Base-by-base conservation (phyloP, 2,329 filamentous ascomycete genomes). In the Neoscytalidium dimidiatum region DNA sequence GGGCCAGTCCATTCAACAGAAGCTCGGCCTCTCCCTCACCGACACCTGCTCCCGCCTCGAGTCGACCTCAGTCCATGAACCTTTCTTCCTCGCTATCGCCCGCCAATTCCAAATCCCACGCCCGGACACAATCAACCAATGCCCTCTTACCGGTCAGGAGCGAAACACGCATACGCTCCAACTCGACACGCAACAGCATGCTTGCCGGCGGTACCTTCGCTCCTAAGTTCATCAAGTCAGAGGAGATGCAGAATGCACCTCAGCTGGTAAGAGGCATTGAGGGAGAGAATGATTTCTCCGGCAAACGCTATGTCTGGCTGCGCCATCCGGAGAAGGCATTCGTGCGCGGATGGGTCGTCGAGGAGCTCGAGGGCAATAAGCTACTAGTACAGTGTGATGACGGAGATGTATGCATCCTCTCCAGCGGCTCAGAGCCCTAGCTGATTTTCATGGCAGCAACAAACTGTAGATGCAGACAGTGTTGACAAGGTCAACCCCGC, bases 401-500 rank as follows among this genome's bases (percentile, higher is more conserved):
- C 84, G 94, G 93, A 71, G 91, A 86, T 71, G 92, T 94, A 82
- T 79, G 90, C 81, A 35, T 35, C 8, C 29, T 41, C 1, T 3
- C 7, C 41, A n/a, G 13, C 4, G 51, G 8, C 21, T 5, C 21
- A 5, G 29, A 19, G 9, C 43, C 14, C 33, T 41, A 7, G 53
- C 63, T 65, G 19, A 65, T 26, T 23, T 49, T 3, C 4, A 14
- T 4, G 4, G 19, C 70, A 95, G 88, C 92, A 97, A 87, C 90
- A 92, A 70, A 91, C 96, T 74, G 90, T 95, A 58, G 90, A 94
- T 69, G 81, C 86, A 60, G 94, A 98, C 72, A 90, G 88, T 71
- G 93, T 97, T 70, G 96, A 99, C 84, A 98, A 97, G 80, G 96
- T 99, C 82, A 99, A 99, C 79, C 95, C 95, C 52, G 94, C 94